Evolutionary conservation across 192 early-diverging fungal species (phyloP), one percentile per base, ranked within the genome.

Genomic region (Rhizophagus sp.): DNA sequence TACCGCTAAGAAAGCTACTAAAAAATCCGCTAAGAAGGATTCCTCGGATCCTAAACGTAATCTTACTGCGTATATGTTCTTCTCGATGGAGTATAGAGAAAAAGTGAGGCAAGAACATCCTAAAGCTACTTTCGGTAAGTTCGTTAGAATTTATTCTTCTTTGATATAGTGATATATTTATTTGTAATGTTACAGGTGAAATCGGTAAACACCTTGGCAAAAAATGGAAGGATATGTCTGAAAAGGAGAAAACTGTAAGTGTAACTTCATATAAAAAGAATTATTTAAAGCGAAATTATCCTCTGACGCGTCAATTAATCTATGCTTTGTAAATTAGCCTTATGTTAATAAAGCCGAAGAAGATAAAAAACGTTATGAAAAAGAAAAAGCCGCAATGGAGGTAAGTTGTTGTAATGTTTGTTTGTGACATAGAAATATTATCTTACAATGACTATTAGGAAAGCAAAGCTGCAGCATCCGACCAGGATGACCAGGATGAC

Each of bases 1-100:
- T n/a, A 62, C 61, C 22, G n/a, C 7, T 62, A 62, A 62, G n/a
- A 62, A 62, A 62, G 61, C 17, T n/a, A n/a, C n/a, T 62, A 62
- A 3, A 62, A 62, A 0, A n/a, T n/a, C 19, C 5, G n/a, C 17
- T 5, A n/a, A 62, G 13, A 62, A 62, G n/a, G 61, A 62, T 62
- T 62, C 61, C n/a, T 62, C 61, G n/a, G 61, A 62, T n/a, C 61
- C 61, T 62, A 62, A 62, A 62, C 61, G 61, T 62, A 62, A 62
- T 17, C 61, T 62, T 62, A n/a, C 61, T 7, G 61, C 61, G 17
- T 62, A 62, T n/a, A 62, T 62, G n/a, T 62, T n/a, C n/a, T 62
- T 62, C n/a, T 62, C 61, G 17, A 17, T 8, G 5, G 61, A 62
- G 1, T 62, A 62, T 22, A 62, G 61, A 62, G 61, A 62, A n/a